A percentile compares a stretch with the other conserved stretches of the same genome.
Evolutionary conservation across 352 stramenopile genomes (phyloP).

Genomic region (Pythium dissimile): DNA sequence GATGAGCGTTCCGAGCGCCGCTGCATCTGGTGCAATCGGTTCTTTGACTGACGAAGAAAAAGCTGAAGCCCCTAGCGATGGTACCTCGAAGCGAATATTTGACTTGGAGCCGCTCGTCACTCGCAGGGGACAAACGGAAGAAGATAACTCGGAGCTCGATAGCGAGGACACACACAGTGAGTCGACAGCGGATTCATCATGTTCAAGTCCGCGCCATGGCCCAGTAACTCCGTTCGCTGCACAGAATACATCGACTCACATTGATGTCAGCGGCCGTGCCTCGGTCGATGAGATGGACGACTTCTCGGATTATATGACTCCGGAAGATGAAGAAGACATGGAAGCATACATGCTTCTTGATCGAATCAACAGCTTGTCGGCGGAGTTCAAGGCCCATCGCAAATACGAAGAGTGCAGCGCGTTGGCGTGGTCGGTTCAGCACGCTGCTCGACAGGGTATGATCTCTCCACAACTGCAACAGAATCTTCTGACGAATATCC

Average conservation of each 20-base stretch:
- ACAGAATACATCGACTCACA: constrained; percentile 19
- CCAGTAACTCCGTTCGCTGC: constrained; percentile 27
- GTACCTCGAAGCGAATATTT: constrained; percentile 4
- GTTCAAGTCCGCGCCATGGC: constrained; percentile 54
- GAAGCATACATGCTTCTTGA: constrained; percentile 67
- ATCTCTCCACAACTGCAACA: constrained; percentile 67
- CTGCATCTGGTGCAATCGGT: neutral
- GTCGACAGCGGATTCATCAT: constrained; percentile 71
- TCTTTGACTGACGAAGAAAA: constrained; percentile 8
- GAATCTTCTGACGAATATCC: constrained; percentile 60
- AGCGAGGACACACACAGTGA: constrained; percentile 75
- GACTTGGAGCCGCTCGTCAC: neutral
- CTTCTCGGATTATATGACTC: constrained; percentile 47
- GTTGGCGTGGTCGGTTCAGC: constrained; percentile 67
- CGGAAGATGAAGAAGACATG: constrained; percentile 52
- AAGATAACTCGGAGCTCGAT: constrained; percentile 57
- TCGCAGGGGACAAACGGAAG: constrained; percentile 25
- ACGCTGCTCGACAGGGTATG: constrained; percentile 56
- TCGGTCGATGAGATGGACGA: constrained; percentile 45
- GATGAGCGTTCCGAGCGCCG: constrained; percentile 24
- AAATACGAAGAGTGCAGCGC: constrained; percentile 70
- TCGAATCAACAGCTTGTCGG: constrained; percentile 57
- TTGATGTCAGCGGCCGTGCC: constrained; percentile 7
- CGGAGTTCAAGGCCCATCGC: constrained; percentile 63
- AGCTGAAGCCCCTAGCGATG: neutral